phyloP scores from a whole-genome alignment of 257 asterid species.

The Coffea eugenioides region DNA sequence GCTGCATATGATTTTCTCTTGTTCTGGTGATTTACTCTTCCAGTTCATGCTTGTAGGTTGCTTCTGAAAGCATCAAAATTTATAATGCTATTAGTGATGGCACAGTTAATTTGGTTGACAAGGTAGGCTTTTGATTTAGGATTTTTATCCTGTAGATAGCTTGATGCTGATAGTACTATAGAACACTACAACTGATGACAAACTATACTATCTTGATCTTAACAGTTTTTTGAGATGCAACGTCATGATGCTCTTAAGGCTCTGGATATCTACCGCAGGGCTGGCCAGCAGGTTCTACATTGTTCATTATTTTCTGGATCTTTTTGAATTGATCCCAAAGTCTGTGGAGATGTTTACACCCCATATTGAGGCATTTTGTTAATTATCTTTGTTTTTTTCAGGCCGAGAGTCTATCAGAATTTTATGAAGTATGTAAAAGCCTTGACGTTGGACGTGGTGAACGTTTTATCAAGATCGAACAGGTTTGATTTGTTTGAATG shows the following conservation, averaged over 20 bases:
- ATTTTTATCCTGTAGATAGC: slow-evolving; percentile 2
- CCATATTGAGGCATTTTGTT: slow-evolving; percentile 9
- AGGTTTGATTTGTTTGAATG: slow-evolving; percentile 47
- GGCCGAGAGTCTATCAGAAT: slow-evolving; percentile 96
- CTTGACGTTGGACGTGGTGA: slow-evolving; percentile 94
- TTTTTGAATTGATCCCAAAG: not conserved
- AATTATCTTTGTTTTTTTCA: slow-evolving; percentile 28
- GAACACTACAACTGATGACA: not conserved
- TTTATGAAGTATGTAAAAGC: slow-evolving; percentile 80
- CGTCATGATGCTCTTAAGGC: slow-evolving; percentile 88
- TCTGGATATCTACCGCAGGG: slow-evolving; percentile 82
- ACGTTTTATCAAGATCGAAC: slow-evolving; percentile 86
- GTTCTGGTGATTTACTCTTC: slow-evolving; percentile 18
- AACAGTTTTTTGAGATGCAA: slow-evolving; percentile 98
- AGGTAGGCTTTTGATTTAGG: slow-evolving; percentile 49
- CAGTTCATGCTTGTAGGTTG: slow-evolving; percentile 54
- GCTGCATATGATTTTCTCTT: not conserved
- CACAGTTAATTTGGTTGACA: slow-evolving; percentile 87
- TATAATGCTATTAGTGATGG: slow-evolving; percentile 89
- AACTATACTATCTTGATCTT: slow-evolving; percentile 25
- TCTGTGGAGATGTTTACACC: not conserved
- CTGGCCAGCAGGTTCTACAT: slow-evolving; percentile 78
- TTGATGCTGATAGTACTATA: not conserved
- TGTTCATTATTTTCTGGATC: not conserved
- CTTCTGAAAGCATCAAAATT: slow-evolving; percentile 88